A percentile compares a stretch with the other conserved stretches of the same genome.
Conservation (phyloP, 768 basidiomycete genomes). For the Boletus rex-veris region DNA sequence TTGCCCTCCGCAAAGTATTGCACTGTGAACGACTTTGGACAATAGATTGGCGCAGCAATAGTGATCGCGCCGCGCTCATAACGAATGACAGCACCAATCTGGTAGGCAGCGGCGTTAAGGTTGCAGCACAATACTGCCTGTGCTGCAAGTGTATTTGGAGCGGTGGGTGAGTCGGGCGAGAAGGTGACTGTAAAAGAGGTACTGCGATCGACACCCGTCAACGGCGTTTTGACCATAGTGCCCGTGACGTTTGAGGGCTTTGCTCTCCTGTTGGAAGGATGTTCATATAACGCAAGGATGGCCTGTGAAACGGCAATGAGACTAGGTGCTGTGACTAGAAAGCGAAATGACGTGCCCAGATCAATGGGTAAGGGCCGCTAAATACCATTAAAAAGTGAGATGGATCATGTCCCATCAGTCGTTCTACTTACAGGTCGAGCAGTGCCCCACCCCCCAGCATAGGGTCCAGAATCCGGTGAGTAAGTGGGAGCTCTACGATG, state of each 20-base stretch:
- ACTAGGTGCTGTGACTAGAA: not conserved
- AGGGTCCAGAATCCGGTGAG: slow-evolving; percentile 77
- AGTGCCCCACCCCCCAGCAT: slow-evolving; percentile 77
- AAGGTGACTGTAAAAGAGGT: slow-evolving; percentile 77
- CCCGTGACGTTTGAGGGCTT: slow-evolving; percentile 57
- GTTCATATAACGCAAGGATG: slow-evolving; percentile 74
- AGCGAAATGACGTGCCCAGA: slow-evolving; percentile 53
- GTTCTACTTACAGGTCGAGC: slow-evolving; percentile 66
- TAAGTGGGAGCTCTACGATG: slow-evolving; percentile 55
- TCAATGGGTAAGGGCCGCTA: slow-evolving; percentile 78
- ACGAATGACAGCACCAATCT: slow-evolving; percentile 62
- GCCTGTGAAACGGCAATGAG: slow-evolving; percentile 45
- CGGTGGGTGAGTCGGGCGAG: slow-evolving; percentile 39
- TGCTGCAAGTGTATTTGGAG: slow-evolving; percentile 45
- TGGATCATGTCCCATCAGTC: not conserved
- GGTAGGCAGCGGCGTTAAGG: slow-evolving; percentile 47
- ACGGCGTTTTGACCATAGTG: slow-evolving; percentile 73
- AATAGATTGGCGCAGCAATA: slow-evolving; percentile 62
- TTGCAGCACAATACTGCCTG: slow-evolving; percentile 73
- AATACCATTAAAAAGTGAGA: slow-evolving; percentile 2
- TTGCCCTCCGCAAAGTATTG: slow-evolving; percentile 53
- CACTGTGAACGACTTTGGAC: slow-evolving; percentile 63
- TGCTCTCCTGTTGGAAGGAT: slow-evolving; percentile 63
- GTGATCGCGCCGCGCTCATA: slow-evolving; percentile 71
- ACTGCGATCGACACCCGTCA: slow-evolving; percentile 75